Evolutionary conservation across 2,329 filamentous ascomycete species (phyloP), one percentile per base, ranked within the genome.

Genomic region (Clarireedia paspali): DNA sequence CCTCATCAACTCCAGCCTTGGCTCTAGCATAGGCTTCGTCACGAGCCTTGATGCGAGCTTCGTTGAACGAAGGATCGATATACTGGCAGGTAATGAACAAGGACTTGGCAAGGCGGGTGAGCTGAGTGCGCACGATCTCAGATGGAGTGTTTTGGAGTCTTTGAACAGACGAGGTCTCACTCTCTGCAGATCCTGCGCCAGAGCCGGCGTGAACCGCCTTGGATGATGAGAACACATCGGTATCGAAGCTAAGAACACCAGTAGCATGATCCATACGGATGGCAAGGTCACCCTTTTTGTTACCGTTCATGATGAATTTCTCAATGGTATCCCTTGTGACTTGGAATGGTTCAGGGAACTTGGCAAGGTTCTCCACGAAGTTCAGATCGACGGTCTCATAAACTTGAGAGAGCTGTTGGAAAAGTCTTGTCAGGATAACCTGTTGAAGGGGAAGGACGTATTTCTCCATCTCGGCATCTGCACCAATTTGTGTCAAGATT

Each of bases 221-320:
- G 68, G 91, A 85, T 15, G 94, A 96, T 38, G 94, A 96, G 79
- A 99, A 97, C 63, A 99, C 91, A 72, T 99, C 94, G 54, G 90
- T 95, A 72, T 99, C 94, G 67, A 99, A 99, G 71, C 91, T 96
- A 59, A 99, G 83, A 50, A 96, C 89, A 59, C 94, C 91, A 53
- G 91, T 92, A 60, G 91, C 91, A 70, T 99, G 94, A 70, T 97
- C 89, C 74, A 97, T 90, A 60, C 94, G 91, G 66, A 99, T 95
- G 53, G 94, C 88, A 47, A 99, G 81, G 67, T 99, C 94, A 56
- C 94, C 94, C 83, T 99, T 99, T 84, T 99, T 99, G 82, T 95
- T 97, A 62, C 94, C 94, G 74, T 99, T 99, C 94, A 99, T 99
- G 80, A 99, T 97, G 80, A 99, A 99, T 77, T 97, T 99, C 79